Percentiles rank a stretch among this genome's conserved stretches.
Evolutionary conservation across 2,329 filamentous ascomycete species (phyloP).

Genomic region (Penicillium sp.): DNA sequence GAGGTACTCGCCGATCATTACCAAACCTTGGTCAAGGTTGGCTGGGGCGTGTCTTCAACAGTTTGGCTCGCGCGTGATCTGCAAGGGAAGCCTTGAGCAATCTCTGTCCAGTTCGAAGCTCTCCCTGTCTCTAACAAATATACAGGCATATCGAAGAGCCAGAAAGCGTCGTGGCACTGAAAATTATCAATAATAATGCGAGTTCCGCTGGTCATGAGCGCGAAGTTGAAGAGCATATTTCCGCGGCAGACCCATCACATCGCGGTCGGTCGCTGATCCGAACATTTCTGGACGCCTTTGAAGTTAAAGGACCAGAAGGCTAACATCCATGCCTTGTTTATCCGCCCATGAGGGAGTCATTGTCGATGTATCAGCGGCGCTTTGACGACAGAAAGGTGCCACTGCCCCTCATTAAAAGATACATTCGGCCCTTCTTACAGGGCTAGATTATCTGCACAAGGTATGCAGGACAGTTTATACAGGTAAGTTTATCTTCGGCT

Average conservation of each 20-base stretch:
- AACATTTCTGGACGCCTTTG: conserved; percentile 25
- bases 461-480: conserved; percentile 42
- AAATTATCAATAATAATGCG: conserved; percentile 26
- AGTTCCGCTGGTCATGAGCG: conserved; percentile 18
- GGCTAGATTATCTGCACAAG: conserved; percentile 43
- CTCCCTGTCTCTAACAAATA: neutral
- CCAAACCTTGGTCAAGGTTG: conserved; percentile 42
- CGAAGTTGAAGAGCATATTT: conserved; percentile 31
- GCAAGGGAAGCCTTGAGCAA: conserved; percentile 9
- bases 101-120: neutral
- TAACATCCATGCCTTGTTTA: conserved; percentile 36
- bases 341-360: conserved; percentile 36
- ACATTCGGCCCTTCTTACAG: conserved; percentile 37
- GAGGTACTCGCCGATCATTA: conserved; percentile 39
- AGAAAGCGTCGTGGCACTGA: conserved; percentile 24
- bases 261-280: conserved; percentile 17
- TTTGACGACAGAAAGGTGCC: conserved; percentile 28
- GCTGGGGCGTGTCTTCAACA: conserved; percentile 43
- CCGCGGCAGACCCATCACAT: conserved; percentile 23
- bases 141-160: neutral
- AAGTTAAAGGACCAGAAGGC: conserved; percentile 22
- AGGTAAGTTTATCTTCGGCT: conserved; percentile 20
- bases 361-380: conserved; percentile 30
- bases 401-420: conserved; percentile 28
- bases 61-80: conserved; percentile 46